Evolutionary conservation across 495 filamentous ascomycete genomes (phyloP), one percentile per base, ranked within the genome.

Genomic region (Annulohypoxylon stygium): DNA sequence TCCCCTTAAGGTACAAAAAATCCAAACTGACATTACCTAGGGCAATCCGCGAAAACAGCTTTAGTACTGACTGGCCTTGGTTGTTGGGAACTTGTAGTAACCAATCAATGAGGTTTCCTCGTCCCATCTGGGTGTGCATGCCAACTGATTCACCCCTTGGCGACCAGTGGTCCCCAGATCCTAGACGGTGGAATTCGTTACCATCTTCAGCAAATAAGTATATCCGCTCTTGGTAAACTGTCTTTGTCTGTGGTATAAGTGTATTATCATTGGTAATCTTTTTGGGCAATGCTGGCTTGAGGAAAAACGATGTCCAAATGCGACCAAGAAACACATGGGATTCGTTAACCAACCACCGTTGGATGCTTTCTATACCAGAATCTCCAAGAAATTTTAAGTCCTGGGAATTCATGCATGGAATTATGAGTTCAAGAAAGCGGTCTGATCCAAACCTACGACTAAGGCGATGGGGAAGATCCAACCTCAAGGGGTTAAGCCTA

Each of bases 161-260:
- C n/a, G 77, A 70, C 2, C 73, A 64, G 8, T 59, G 53, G 14
- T 78, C 73, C 30, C 69, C 39, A 0, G 55, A 10, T 7, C 45
- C 55, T 6, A 57, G 58, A 26, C 43, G 69, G 48, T 43, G 65
- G 57, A 85, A 84, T 25, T 76, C 72, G 23, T 71, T 62, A 1
- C 83, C 84, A 33, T 76, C 73, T 65, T 84, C 83, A 16, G 84
- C 84, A 58, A 86, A 86, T 61, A 85, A 77, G 53, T 83, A 81
- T 3, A 85, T 67, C 8, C 81, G 73, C 20, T 85, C 83, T 61
- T 82, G 82, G 33, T 76, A 69, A 8, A 79, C 75, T 3, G 76
- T 76, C 60, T 81, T 80, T 1, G 64, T 64, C 4, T 84, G 81
- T 2, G 78, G 78, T 7, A 65, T 75, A 1, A 83, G 75, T 4